phyloP scores from a whole-genome alignment of 768 basidiomycete species.

The Russula griseocarnosa region DNA sequence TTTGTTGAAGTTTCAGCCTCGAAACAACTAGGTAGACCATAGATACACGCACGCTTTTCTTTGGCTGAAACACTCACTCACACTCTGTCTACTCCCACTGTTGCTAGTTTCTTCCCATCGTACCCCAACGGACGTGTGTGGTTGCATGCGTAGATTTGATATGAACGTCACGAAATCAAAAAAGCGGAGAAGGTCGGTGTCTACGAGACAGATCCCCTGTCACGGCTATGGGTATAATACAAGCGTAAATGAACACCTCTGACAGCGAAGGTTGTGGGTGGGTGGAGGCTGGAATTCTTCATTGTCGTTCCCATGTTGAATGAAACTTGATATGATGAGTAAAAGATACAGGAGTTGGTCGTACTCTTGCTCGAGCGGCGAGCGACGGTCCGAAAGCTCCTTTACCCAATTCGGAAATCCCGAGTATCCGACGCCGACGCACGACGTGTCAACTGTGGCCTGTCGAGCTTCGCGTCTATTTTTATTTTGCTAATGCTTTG shows the following conservation, averaged over 20 bases:
- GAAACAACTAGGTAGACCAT: not conserved
- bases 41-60: constrained; percentile 58
- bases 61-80: constrained; percentile 71
- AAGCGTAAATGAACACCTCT: constrained; percentile 69
- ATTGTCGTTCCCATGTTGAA: constrained; percentile 15
- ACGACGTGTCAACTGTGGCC: no score
- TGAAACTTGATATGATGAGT: constrained; percentile 11
- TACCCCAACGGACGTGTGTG: constrained; percentile 82
- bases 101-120: constrained; percentile 75
- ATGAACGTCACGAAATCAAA: constrained; percentile 69
- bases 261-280: constrained; percentile 37
- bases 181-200: constrained; percentile 77
- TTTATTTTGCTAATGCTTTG: no score
- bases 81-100: constrained; percentile 77
- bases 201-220: constrained; percentile 37
- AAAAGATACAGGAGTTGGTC: not conserved
- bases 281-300: constrained; percentile 20
- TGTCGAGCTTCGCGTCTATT: no score
- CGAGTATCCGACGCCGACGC: no score
- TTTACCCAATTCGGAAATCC: no score
- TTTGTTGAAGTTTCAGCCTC: not conserved
- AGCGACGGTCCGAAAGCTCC: no score
- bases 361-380: no score
- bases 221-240: constrained; percentile 11
- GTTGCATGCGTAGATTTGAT: constrained; percentile 59